Conservation (phyloP, 2,329 filamentous ascomycete genomes). For the Grosmannia penicillata region DNA sequence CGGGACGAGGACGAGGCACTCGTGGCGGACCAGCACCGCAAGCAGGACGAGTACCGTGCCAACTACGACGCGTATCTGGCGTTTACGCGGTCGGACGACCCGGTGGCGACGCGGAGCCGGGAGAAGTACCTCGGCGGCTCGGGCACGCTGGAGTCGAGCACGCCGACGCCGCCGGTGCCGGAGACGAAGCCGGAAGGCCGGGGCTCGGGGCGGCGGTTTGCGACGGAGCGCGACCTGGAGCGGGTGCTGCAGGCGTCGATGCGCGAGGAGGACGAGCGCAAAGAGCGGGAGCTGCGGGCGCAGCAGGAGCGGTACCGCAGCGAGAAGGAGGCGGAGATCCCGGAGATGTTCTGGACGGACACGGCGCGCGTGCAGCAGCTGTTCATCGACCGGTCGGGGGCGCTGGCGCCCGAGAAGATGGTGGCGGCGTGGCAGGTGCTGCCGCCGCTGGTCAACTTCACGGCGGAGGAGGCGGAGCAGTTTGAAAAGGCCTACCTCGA, state of each 20-base stretch:
- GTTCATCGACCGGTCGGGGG: slow-evolving; percentile 52
- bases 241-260: slow-evolving; percentile 58
- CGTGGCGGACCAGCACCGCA: slow-evolving; percentile 21
- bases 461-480: slow-evolving; percentile 49
- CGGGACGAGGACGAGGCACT: slow-evolving; percentile 24
- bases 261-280: slow-evolving; percentile 53
- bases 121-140: slow-evolving; percentile 32
- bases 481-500: slow-evolving; percentile 66
- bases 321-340: slow-evolving; percentile 63
- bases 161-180: slow-evolving; percentile 5
- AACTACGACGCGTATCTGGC: slow-evolving; percentile 38
- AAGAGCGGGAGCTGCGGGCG: slow-evolving; percentile 49
- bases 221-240: slow-evolving; percentile 60
- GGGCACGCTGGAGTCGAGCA: slow-evolving; percentile 17
- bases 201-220: slow-evolving; percentile 40
- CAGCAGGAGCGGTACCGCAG: slow-evolving; percentile 57
- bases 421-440: slow-evolving; percentile 58
- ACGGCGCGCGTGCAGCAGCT: slow-evolving; percentile 42
- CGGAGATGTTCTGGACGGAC: slow-evolving; percentile 50
- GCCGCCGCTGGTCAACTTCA: slow-evolving; percentile 62
- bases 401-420: slow-evolving; percentile 48
- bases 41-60: slow-evolving; percentile 26
- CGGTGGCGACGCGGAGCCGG: slow-evolving; percentile 37
- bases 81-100: slow-evolving; percentile 41
- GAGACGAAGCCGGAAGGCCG: slow-evolving; percentile 43